Evolutionary conservation across 2,329 filamentous ascomycete species (phyloP).

Genomic region (Sporothrix dimorphospora): DNA sequence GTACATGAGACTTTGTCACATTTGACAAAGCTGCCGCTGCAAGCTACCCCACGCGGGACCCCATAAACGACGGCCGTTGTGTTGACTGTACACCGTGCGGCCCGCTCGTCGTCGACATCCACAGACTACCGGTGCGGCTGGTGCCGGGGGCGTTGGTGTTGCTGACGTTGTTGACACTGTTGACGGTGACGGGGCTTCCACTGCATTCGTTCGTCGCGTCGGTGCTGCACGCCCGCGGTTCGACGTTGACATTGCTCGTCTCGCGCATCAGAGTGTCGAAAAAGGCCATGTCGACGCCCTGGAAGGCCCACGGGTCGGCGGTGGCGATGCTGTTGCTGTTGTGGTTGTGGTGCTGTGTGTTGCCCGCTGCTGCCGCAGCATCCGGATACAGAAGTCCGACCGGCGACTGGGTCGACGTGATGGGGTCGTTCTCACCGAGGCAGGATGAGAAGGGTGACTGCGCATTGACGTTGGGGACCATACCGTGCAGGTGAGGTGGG

Average conservation of each 20-base stretch:
- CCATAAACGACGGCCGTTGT: not conserved
- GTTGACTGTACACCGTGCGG: not conserved
- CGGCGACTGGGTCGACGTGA: not conserved
- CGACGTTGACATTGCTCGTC: not conserved
- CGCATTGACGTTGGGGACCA: not conserved
- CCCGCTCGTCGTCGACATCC: not conserved
- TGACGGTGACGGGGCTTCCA: not conserved
- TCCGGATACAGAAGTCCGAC: not conserved
- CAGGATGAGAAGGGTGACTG: not conserved
- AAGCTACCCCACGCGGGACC: not conserved
- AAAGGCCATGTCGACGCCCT: conserved; percentile 43
- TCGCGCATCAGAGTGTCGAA: conserved; percentile 38
- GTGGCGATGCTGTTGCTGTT: not conserved
- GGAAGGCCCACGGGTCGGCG: conserved; percentile 42
- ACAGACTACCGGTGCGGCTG: conserved; percentile 4
- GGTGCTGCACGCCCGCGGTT: not conserved
- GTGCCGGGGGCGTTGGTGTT: not conserved
- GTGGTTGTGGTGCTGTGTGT: not conserved
- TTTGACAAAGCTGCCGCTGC: no score
- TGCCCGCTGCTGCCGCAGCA: not conserved
- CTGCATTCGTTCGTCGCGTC: not conserved
- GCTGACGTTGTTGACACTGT: not conserved
- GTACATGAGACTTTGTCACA: not conserved
- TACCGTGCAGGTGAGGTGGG: not conserved
- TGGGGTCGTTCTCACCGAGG: not conserved